Percentiles rank a stretch among this genome's conserved stretches.
phyloP scores from a whole-genome alignment of 1,284 basidiomycete genomes.

The Erythrobasidium hasegawianum region DNA sequence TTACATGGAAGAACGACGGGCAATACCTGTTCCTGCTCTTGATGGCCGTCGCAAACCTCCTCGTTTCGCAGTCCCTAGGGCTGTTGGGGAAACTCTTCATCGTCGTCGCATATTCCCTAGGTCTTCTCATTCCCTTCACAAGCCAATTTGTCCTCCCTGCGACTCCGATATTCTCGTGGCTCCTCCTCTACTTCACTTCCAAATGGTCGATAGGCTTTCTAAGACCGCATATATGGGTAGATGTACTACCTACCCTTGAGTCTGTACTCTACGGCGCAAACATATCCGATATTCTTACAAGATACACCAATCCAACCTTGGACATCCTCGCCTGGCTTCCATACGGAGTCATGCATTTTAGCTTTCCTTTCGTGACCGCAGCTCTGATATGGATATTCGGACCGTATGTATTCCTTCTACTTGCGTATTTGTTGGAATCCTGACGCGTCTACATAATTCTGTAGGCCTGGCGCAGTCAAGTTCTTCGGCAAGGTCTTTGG shows the following conservation, averaged over 20 bases:
- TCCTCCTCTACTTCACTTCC: constrained; percentile 79
- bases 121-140: constrained; percentile 75
- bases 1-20: constrained; percentile 33
- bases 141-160: constrained; percentile 90
- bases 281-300: constrained; percentile 91
- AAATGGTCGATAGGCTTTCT: constrained; percentile 72
- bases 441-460: neutral
- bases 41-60: constrained; percentile 30
- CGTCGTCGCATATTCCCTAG: constrained; percentile 25
- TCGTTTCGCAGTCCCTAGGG: constrained; percentile 18
- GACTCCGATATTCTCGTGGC: constrained; percentile 68
- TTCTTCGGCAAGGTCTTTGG: constrained; percentile 87
- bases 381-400: constrained; percentile 74
- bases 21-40: constrained; percentile 32
- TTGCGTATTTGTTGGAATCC: neutral
- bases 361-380: constrained; percentile 73
- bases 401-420: constrained; percentile 53
- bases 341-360: constrained; percentile 90
- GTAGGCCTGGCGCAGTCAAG: constrained; percentile 61
- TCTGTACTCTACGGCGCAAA: constrained; percentile 93
- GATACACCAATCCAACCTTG: constrained; percentile 84
- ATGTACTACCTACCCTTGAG: constrained; percentile 88
- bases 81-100: constrained; percentile 22
- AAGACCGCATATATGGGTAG: constrained; percentile 82
- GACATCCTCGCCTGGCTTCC: constrained; percentile 94